Evolutionary conservation across 331 rosid species (phyloP).

Genomic region (Ulmus americana): DNA sequence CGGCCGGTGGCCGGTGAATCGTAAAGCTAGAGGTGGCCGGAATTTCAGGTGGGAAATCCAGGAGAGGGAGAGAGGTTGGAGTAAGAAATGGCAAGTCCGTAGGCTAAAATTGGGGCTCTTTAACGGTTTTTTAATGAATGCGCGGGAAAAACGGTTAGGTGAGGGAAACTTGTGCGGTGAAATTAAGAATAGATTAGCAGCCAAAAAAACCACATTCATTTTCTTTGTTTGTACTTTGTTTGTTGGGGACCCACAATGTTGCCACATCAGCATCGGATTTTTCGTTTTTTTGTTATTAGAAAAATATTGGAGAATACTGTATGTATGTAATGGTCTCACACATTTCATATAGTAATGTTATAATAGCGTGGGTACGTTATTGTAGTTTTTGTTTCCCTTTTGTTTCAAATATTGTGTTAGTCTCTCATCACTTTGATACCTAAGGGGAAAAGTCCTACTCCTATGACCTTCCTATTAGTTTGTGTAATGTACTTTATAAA

Average conservation of each 20-base stretch:
- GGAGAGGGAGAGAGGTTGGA: slow-evolving; percentile 10
- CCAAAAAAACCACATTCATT: too few species aligned
- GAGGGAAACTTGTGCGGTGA: slow-evolving; percentile 22
- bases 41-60: slow-evolving; percentile 21
- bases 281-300: background rate
- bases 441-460: too few species aligned
- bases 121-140: slow-evolving; percentile 31
- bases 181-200: too few species aligned
- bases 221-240: background rate
- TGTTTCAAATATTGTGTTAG: too few species aligned
- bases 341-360: too few species aligned
- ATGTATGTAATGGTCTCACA: too few species aligned
- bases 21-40: slow-evolving; percentile 34
- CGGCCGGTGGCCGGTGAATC: slow-evolving; percentile 37
- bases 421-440: too few species aligned
- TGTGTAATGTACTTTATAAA: too few species aligned
- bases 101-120: slow-evolving; percentile 36
- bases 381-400: too few species aligned
- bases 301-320: too few species aligned
- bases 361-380: too few species aligned
- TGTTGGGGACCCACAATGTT: background rate
- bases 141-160: slow-evolving; percentile 45
- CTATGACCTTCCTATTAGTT: too few species aligned
- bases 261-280: background rate
- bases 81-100: slow-evolving; percentile 24